phyloP scores from a whole-genome alignment of 768 basidiomycete species.

The Russula sp. region DNA sequence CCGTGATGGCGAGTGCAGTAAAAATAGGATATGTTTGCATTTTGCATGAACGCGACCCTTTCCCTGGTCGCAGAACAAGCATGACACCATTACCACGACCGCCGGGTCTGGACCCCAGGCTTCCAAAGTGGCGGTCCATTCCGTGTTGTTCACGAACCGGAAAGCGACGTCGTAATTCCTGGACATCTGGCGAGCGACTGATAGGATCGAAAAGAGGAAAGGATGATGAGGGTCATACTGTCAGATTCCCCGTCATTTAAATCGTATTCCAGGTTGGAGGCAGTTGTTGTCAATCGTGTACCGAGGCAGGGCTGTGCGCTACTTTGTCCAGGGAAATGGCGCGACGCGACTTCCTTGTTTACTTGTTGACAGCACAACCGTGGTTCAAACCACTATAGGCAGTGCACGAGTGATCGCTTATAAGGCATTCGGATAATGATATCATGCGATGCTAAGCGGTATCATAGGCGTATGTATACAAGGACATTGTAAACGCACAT shows the following conservation, averaged over 20 bases:
- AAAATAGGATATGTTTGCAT: slow-evolving; percentile 48
- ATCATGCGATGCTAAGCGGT: background rate
- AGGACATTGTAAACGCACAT: slow-evolving; percentile 19
- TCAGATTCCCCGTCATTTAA: slow-evolving; percentile 12
- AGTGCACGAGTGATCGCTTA: background rate
- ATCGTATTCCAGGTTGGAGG: slow-evolving; percentile 4
- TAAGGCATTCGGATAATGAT: slow-evolving; percentile 6
- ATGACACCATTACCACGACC: slow-evolving; percentile 35
- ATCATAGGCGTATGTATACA: slow-evolving; percentile 13
- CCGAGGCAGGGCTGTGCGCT: slow-evolving; percentile 22
- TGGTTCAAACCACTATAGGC: background rate
- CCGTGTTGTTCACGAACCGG: slow-evolving; percentile 50
- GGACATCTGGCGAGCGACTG: slow-evolving; percentile 8
- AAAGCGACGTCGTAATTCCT: slow-evolving; percentile 52
- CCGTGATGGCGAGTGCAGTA: slow-evolving; percentile 45
- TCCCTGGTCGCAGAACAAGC: slow-evolving; percentile 42
- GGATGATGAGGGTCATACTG: slow-evolving; percentile 1
- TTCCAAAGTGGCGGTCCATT: slow-evolving; percentile 42
- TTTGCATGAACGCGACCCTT: slow-evolving; percentile 47
- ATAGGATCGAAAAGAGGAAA: background rate
- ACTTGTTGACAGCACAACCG: slow-evolving; percentile 2
- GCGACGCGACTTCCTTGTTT: background rate
- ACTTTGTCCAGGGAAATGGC: slow-evolving; percentile 25
- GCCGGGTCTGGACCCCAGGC: slow-evolving; percentile 31
- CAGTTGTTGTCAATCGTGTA: slow-evolving; percentile 10